A percentile compares a stretch with the other conserved stretches of the same genome.
Evolutionary conservation across 2,329 filamentous ascomycete genomes (phyloP).

Genomic region (Teratosphaeria viscida): DNA sequence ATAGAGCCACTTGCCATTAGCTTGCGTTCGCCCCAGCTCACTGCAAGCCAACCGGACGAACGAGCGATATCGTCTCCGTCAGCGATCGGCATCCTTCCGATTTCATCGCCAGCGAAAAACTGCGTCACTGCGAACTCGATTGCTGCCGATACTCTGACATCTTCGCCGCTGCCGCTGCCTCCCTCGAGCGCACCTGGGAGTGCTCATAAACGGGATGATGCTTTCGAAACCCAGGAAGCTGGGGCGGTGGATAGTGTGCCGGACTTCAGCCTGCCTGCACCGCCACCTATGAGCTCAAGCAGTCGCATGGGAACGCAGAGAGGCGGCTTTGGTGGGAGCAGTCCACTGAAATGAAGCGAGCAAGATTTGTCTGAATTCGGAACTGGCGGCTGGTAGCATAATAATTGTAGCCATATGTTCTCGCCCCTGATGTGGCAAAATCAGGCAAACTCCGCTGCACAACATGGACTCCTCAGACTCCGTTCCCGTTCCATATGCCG

Average conservation of each 20-base stretch:
- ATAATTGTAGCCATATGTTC: background rate
- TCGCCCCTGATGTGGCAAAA: no score
- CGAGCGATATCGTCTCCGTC: background rate
- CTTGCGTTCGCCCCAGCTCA: background rate
- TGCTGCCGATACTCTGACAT: slow-evolving; percentile 1
- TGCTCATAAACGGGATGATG: background rate
- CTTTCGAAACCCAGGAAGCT: background rate
- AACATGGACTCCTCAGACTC: no score
- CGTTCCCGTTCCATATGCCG: no score
- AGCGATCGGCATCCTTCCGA: background rate
- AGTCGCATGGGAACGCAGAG: background rate
- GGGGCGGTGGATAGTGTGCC: slow-evolving; percentile 4
- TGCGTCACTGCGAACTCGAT: background rate
- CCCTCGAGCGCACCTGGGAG: slow-evolving; percentile 9
- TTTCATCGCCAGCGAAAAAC: background rate
- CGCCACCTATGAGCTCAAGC: slow-evolving; percentile 10
- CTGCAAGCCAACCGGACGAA: background rate
- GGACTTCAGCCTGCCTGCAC: slow-evolving; percentile 14
- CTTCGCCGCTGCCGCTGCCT: slow-evolving; percentile 12
- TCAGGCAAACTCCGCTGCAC: no score
- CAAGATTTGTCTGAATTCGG: background rate
- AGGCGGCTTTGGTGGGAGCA: background rate
- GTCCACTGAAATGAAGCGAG: background rate
- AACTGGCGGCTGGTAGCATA: background rate
- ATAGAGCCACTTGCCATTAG: background rate